Conservation (phyloP, 1,284 basidiomycete genomes). For the Ganoderma multipileum region DNA sequence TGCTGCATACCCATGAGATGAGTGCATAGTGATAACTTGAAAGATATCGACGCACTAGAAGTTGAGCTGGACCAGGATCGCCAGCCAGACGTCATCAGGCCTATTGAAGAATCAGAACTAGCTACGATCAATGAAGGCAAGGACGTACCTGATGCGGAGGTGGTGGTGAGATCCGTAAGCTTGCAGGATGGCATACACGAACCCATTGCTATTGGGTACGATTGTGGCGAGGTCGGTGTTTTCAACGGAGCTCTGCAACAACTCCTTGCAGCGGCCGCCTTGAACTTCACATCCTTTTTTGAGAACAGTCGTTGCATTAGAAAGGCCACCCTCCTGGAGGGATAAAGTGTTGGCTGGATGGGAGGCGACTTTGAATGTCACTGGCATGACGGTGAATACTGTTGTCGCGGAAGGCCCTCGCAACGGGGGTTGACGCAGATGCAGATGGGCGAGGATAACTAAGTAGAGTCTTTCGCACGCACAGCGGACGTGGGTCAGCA, state of each 20-base stretch:
- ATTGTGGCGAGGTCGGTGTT: not conserved
- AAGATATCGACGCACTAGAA: conserved; percentile 5
- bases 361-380: not conserved
- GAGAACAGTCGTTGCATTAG: not conserved
- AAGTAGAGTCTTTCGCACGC: not conserved
- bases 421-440: not conserved
- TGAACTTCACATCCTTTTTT: not conserved
- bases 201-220: not conserved
- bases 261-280: not conserved
- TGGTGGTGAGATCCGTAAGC: conserved; percentile 75
- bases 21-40: not conserved
- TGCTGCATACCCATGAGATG: conserved; percentile 8
- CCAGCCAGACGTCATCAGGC: conserved; percentile 46
- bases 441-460: not conserved
- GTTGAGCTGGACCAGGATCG: conserved; percentile 13
- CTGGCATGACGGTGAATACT: not conserved
- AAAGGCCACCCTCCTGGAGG: not conserved
- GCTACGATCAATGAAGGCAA: not conserved
- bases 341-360: not conserved
- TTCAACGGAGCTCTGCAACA: not conserved
- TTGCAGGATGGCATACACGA: not conserved
- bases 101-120: conserved; percentile 29
- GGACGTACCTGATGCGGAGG: conserved; percentile 58
- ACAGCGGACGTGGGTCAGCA: too few species aligned
- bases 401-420: too few species aligned